Base-by-base conservation (phyloP, 2,329 filamentous ascomycete genomes). In the Xylariomycetidae sp. region DNA sequence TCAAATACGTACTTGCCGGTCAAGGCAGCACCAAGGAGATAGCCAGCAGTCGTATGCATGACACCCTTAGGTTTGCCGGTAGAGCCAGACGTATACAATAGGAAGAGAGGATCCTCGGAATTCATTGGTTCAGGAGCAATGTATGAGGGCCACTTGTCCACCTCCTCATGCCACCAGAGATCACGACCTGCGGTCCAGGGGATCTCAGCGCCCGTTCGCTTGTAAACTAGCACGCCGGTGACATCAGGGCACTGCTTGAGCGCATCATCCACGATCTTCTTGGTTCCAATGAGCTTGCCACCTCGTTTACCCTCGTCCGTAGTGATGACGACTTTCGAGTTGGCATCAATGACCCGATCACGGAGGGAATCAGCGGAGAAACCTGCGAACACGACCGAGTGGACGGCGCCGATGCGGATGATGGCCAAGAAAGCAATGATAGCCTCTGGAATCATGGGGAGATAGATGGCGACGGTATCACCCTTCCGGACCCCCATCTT, bases 1-100 rank as follows among this genome's bases (percentile, higher is more conserved):
- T 98, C 92, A 58, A 98, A 98, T 42, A 97, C 90, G 62, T 98
- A 97, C 67, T 97, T 98, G 63, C 89, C 90, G 10, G 92, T 98
- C 53, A 84, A 75, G 20, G 92, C 90, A 32, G 89, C 89, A 39
- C 92, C 92, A 6, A 97, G 67, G n/a, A 98, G 76, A 61, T 97
- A 98, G 32, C 92, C 92, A 41, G 72, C 92, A 22, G 90, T 98
- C 16, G 88, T 94, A 74, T 98, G 92, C 88, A 98, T 85, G 36
- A 98, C 85, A 64, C 92, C 92, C 79, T 98, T 98, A 48, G 92
- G 92, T 76, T 97, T 97, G 44, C 92, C 92, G 7, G 92, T 98
- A 1, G 90, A 97, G 25, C 92, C 92, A 22, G 90, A 97, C 2
- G 92, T 98, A 70, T 98, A 98, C 36, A 98, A 84, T 38, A 98